Base-by-base conservation (phyloP, 257 asterid species). In the Solanum boliviense region DNA sequence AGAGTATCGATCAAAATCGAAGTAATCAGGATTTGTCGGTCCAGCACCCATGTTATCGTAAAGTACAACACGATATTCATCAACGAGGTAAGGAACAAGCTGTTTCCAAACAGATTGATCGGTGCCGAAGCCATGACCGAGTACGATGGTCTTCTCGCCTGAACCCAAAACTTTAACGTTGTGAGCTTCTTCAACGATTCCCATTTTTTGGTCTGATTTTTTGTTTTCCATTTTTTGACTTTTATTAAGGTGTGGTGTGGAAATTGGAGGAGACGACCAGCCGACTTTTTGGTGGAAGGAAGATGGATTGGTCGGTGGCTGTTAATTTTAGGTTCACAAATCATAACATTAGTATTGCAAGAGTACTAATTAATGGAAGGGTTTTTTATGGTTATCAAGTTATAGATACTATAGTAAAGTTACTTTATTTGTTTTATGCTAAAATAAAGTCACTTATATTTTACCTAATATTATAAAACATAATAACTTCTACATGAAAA, bases 1-100 rank as follows among this genome's bases (percentile, higher is more conserved):
- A 0, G 93, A 58, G 23, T 92, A 90, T 29, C 92, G 86, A 70
- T 92, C 91, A 58, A 92, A 92, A 36, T 92, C 92, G 23, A 92
- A 92, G 90, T 91, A 91, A n/a, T 92, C 93, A 9, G 93, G 94
- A 68, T 92, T 91, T 0, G 94, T 92, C 3, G 93, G 62, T 2
- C 94, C 94, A 9, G 93, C 87, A 4, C 94, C 94, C 91, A 92
- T 92, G 83, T 92, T 92, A 36, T 92, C 94, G 48, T 89, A 92
- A 13, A 92, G 75, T 2, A 92, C 87, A 7, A 90, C 93, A 8
- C 87, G 87, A 31, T 88, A 90, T 3, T 91, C 87, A 21, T 90
- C 89, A 8, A 92, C 90, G 16, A 91, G 93, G 86, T 92, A 91
- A 21, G 94, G 93, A 1, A 91, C 86, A 27, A 91, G 88, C 34